Evolutionary conservation across 2,329 filamentous ascomycete genomes (phyloP), one percentile per base, ranked within the genome.

Genomic region (Stachybotrys chartarum): DNA sequence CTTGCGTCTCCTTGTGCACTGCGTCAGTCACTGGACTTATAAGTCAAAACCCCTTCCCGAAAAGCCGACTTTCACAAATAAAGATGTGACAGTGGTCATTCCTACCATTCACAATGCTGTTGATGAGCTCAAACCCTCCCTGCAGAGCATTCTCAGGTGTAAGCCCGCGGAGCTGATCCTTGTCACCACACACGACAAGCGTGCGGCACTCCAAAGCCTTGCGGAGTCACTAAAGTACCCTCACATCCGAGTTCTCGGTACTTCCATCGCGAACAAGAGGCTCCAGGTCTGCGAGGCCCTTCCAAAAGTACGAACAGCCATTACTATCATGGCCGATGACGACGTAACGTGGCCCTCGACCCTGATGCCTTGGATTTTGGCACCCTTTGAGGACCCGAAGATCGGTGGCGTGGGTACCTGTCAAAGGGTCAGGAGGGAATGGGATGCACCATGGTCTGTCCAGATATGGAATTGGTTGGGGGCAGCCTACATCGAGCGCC

Each of bases 301-400:
- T 51, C 91, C 92, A 18, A 83, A 90, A 62, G 91, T 97, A 56
- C 80, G 78, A 61, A 97, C 93, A 0, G 76, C 81, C 53, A 91
- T 97, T 67, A 96, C 90, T 44, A 83, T 97, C 64, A 91, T 97
- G 77, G 91, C 92, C 30, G 93, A 97, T 68, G 93, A 97, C 72
- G 93, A 97, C 70, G 93, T 97, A 59, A 91, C 88, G 63, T 96
- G 93, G 88, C 92, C 92, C 4, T 78, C 80, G 16, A 94, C 89
- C 47, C 83, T 96, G 59, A 82, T 96, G 64, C 88, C 87, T 35
- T 97, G 92, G 92, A 88, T 97, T 56, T 77, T 97, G 59, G 93
- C 93, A 5, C 92, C 93, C 0, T 96, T 97, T 59, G 91, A 97
- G 70, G 85, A 94, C 68, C 76, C 82, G 45, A 78, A 81, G 59